Evolutionary conservation across 2,329 filamentous ascomycete species (phyloP).

Genomic region (Neoarthrinium moseri): DNA sequence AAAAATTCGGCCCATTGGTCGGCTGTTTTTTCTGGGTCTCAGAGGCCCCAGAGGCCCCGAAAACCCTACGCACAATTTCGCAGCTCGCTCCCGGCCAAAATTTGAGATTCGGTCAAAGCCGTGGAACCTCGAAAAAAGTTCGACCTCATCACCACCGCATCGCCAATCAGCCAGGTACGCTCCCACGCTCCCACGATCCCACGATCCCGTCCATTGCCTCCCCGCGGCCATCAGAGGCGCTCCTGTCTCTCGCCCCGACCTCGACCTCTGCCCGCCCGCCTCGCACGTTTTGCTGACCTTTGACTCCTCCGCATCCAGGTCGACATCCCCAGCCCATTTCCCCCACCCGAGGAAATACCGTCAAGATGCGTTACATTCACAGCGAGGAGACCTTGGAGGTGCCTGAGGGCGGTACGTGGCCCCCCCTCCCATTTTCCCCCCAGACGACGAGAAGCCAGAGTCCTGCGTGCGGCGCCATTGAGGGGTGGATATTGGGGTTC

Average conservation of each 20-base stretch:
- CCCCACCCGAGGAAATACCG: slow-evolving; percentile 44
- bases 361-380: slow-evolving; percentile 99
- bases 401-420: slow-evolving; percentile 89
- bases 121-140: slow-evolving; percentile 14
- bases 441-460: no score
- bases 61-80: slow-evolving; percentile 17
- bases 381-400: slow-evolving; percentile 93
- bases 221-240: no score
- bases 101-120: slow-evolving; percentile 8
- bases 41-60: no score
- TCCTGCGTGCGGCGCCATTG: no score
- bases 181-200: slow-evolving; percentile 4
- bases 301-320: slow-evolving; percentile 15
- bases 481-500: no score
- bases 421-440: no score
- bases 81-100: slow-evolving; percentile 9
- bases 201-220: slow-evolving; percentile 4
- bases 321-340: slow-evolving; percentile 38
- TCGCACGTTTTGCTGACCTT: neutral
- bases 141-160: slow-evolving; percentile 27
- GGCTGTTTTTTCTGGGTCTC: no score
- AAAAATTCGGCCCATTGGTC: slow-evolving; percentile 1
- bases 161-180: slow-evolving; percentile 28
- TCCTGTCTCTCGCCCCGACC: slow-evolving; percentile 6
- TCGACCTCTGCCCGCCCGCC: slow-evolving; percentile 1